Evolutionary conservation across 306 rosid species (phyloP), one percentile per base, ranked within the genome.

Genomic region (Mimosa pudica): DNA sequence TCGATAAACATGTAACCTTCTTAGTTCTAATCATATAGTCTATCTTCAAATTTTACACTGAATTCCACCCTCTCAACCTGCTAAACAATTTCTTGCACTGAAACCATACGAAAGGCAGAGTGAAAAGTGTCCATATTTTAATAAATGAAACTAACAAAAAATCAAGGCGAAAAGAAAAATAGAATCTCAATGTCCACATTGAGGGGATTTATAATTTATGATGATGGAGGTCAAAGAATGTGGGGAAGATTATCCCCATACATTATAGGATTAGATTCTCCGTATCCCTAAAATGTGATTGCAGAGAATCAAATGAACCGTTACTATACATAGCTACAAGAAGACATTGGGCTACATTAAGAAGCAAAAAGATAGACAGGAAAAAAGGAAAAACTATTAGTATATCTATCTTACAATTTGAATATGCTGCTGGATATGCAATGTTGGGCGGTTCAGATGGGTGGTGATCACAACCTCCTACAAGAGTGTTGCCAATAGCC

Each of bases 401-500:
- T 16, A 61, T 75, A 51, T 84, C 84, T 85, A 88, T 76, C 83
- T 73, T 91, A 89, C 93, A 92, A 76, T 83, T 84, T 86, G 90
- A 85, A 76, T 75, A 75, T 74, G 88, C 75, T 7, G 79, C 75
- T 7, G 79, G 79, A 46, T 79, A 51, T 71, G 57, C 58, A 78
- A 77, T 51, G 70, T 18, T 76, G 79, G 47, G 79, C 57, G 12
- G 74, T 75, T 72, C 74, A 62, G 67, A 60, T 70, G 5, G 71
- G 54, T 54, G 62, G 45, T 67, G 68, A 74, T 80, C 85, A 70
- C 64, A 70, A 68, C 49, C 77, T 30, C 63, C 88, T 86, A 96
- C 90, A 93, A 85, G 81, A 96, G 79, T 55, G 94, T 85, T 71
- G 84, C 98, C 72, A 96, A 81, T 60, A 96, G 88, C 99, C 99